Evolutionary conservation across 2,329 filamentous ascomycete genomes (phyloP).

Genomic region (Neonectria coccinea): DNA sequence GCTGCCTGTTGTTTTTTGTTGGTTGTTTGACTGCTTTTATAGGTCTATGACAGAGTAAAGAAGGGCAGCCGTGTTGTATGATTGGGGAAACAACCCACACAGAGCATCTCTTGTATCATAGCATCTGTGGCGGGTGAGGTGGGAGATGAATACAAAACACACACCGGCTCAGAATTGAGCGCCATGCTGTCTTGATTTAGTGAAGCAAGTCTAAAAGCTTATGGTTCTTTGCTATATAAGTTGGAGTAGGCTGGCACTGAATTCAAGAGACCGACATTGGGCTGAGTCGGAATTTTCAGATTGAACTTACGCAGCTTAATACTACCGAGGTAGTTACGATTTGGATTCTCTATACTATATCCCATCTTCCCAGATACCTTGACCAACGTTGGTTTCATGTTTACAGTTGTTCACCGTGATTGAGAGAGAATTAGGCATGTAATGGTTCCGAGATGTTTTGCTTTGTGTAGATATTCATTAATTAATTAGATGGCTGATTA

Average conservation of each 20-base stretch:
- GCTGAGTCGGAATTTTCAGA: no score
- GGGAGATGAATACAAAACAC: conserved; percentile 28
- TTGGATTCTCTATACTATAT: no score
- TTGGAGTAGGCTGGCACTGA: not conserved
- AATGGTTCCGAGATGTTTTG: not conserved
- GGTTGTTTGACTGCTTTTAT: conserved; percentile 18
- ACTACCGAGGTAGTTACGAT: no score
- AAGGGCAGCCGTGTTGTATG: conserved; percentile 34
- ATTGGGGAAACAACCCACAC: conserved; percentile 29
- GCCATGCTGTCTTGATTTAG: conserved; percentile 3
- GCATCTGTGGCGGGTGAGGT: conserved; percentile 21
- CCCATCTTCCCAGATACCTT: no score
- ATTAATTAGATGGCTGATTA: conserved; percentile 37
- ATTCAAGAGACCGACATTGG: not conserved
- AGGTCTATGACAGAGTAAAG: conserved; percentile 22
- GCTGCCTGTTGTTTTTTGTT: conserved; percentile 17
- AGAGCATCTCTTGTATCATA: conserved; percentile 33
- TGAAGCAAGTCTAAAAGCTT: not conserved
- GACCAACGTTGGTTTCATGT: no score
- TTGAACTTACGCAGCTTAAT: not conserved
- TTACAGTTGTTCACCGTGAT: not conserved
- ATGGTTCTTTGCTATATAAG: not conserved
- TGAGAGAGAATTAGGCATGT: not conserved
- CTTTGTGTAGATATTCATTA: conserved; percentile 37
- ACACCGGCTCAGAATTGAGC: conserved; percentile 33